Base-by-base conservation (phyloP, 192 early-diverging fungal species). In the Gryganskiella cystojenkinii region DNA sequence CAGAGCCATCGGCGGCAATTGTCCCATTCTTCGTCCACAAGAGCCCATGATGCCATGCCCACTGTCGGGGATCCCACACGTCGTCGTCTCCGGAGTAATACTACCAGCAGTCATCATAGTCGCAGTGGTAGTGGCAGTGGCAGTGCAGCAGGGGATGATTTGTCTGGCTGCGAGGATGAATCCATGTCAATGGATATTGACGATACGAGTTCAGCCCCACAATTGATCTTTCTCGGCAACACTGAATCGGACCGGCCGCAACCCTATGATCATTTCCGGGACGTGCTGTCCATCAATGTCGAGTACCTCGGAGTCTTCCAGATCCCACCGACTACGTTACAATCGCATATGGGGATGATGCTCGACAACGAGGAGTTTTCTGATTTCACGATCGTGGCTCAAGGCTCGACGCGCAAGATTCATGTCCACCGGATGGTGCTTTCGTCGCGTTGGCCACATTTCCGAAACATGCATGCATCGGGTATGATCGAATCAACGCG, bases 391-490 rank as follows among this genome's bases (percentile, higher is more conserved):
- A 84, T 90, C 28, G 61, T 71, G 15, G 62, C 83, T 0, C 43
- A 84, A 10, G 79, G 64, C 37, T 69, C 66, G 17, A 47, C 63
- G 2, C 80, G 63, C 43, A 72, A 80, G 45, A 88, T 90, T 40
- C 84, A 79, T 17, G 89, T 81, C 3, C 89, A 90, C 35, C 75
- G 83, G 30, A 83, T 89, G 51, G 76, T 90, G 14, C 62, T 90
- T 0, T 71, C 82, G 19, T 64, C 84, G 13, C 84, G 89, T n/a
- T 90, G 89, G 89, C 83, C 87, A 10, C 84, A 88, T 59, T 90
- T 89, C 61, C 50, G 65, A 33, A 88, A 86, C 56, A 64, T 88
- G 60, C 62, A 83, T 53, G 67, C 79, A 13, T 79, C 81, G 0
- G 86, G 85, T 4, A 88, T 86, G 86, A 79, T 76, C 8, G 86